Base-by-base conservation (phyloP, 176 grass and related monocot genomes). In the Bonia amplexicaulis region DNA sequence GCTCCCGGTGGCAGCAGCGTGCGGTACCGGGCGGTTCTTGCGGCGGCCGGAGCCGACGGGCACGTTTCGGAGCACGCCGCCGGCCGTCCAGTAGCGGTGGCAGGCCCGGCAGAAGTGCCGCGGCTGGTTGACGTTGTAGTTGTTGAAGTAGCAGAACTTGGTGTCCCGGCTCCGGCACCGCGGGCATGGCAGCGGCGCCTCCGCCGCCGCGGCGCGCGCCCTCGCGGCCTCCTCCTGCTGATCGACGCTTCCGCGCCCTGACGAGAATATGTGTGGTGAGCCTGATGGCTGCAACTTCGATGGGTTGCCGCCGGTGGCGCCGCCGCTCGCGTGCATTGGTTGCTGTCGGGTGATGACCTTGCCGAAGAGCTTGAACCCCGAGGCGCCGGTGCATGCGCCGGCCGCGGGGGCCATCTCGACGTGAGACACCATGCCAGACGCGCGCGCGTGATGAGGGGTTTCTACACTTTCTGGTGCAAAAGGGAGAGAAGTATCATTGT, bases 71-170 rank as follows among this genome's bases (percentile, higher is more conserved):
- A 97, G 90, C 54, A 89, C 85, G 74, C 94, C 94, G 67, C 94
- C 94, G 16, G 89, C 91, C 33, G 94, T 97, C 94, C 94, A 97
- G 85, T 97, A 97, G 82, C 89, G 94, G 82, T 88, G 91, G 91
- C 94, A 97, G 26, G 82, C 85, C 87, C 91, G 77, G 88, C 93
- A 94, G 88, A 92, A 92, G 82, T 94, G 90, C 9, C 93, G 93
- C 23, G 93, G 93, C 90, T 94, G 93, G 73, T 89, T 85, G 68
- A 92, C 81, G 86, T 88, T 90, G 88, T 92, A 88, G 76, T 97
- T 94, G 87, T 97, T 92, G 89, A 88, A 94, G 80, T 97, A 91
- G 85, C 91, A 90, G 85, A 90, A 92, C 85, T 92, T 88, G 87
- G 88, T 92, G 87, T 93, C 81, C 20, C 82, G 74, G 90, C 88